These are phyloP conservation scores for Penicillium thymicola DNA, from an alignment of 2,329 filamentous ascomycete species.

Conservation along the genomic window DNA sequence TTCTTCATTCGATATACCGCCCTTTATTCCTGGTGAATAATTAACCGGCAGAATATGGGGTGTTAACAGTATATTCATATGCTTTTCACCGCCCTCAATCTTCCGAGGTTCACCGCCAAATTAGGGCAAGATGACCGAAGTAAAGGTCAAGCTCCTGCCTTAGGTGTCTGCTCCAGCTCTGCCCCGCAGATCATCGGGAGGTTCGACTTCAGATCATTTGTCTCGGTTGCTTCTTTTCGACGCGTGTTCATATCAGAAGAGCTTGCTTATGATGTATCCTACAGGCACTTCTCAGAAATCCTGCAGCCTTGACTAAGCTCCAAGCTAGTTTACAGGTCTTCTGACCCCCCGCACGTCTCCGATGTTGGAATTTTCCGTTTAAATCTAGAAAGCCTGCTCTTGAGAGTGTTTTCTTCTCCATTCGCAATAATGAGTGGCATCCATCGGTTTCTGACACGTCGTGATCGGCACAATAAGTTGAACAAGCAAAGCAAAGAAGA, in stretches of 20 bases:
- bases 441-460: slow-evolving; percentile 41
- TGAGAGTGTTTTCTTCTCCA: not conserved
- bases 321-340: slow-evolving; percentile 11
- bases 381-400: slow-evolving; percentile 7
- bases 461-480: slow-evolving; percentile 34
- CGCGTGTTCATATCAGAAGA: slow-evolving; percentile 18
- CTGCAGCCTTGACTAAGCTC: slow-evolving; percentile 28
- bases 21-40: too few relatives aligned
- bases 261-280: slow-evolving; percentile 24
- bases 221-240: not conserved
- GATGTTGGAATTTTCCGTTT: slow-evolving; percentile 1
- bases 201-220: slow-evolving; percentile 1
- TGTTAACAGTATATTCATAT: too few relatives aligned
- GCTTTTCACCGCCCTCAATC: not conserved
- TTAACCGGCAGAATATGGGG: too few relatives aligned
- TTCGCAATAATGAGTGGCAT: slow-evolving; percentile 39
- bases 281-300: slow-evolving; percentile 22
- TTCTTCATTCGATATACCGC: too few relatives aligned
- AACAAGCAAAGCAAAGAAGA: slow-evolving; percentile 35
- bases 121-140: not conserved
- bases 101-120: not conserved
- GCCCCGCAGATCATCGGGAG: slow-evolving; percentile 19
- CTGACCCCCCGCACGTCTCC: slow-evolving; percentile 24
- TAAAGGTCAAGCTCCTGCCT: not conserved
- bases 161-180: not conserved